These are phyloP conservation scores for Acacia melanoxylon DNA, from an alignment of 306 rosid species.

Conservation along the genomic window DNA sequence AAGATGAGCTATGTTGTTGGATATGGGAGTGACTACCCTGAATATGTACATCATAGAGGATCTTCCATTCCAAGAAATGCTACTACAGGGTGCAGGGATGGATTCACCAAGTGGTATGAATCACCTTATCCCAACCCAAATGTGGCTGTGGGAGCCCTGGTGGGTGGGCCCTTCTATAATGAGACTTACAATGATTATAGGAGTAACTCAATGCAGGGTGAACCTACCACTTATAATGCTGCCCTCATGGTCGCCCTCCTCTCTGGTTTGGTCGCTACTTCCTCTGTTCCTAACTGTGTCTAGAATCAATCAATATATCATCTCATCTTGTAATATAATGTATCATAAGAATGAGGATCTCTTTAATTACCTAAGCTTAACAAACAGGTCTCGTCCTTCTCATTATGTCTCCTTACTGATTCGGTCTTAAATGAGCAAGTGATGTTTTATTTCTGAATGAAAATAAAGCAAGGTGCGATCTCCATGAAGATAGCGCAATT, in stretches of 20 bases:
- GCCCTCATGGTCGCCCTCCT: constrained; percentile 69
- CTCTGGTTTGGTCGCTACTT: constrained; percentile 59
- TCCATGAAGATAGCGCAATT: too few species aligned
- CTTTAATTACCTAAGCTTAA: too few species aligned
- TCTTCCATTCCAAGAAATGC: constrained; percentile 66
- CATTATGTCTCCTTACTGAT: too few species aligned
- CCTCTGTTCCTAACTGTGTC: constrained; percentile 41
- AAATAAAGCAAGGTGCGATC: too few species aligned
- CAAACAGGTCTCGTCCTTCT: too few species aligned
- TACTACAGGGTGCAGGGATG: constrained; percentile 55
- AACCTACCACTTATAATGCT: constrained; percentile 59
- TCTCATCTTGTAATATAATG: too few species aligned
- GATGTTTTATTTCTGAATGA: too few species aligned
- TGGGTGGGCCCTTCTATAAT: constrained; percentile 68
- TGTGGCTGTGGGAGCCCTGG: constrained; percentile 68
- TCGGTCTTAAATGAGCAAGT: too few species aligned
- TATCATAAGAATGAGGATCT: too few species aligned
- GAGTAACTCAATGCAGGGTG: constrained; percentile 64
- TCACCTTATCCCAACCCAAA: constrained; percentile 53
- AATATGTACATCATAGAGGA: constrained; percentile 66
- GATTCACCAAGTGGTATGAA: constrained; percentile 55
- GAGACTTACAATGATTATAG: constrained; percentile 58
- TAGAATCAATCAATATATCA: not conserved
- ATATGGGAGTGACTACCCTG: constrained; percentile 54
- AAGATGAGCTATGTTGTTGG: constrained; percentile 71